Conservation (phyloP, 73 alveolate species). For the Blepharisma japonicum region DNA sequence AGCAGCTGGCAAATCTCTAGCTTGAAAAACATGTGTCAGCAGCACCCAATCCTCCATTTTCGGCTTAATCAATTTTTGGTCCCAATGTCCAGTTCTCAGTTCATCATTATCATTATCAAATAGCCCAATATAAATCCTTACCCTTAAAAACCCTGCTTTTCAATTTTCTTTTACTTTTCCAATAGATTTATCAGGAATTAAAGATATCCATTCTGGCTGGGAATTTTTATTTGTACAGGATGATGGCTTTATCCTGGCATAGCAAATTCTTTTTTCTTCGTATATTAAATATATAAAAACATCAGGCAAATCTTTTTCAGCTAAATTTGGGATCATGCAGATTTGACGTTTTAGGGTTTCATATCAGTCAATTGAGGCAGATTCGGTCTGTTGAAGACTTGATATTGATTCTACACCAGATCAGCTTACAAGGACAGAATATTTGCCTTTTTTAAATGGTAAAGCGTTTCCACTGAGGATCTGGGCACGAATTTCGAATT, state of each 20-base stretch:
- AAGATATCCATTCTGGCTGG: conserved; percentile 33
- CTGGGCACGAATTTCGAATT: conserved; percentile 37
- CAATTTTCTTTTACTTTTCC: conserved; percentile 46
- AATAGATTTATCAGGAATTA: conserved; percentile 34
- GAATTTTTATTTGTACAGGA: conserved; percentile 44
- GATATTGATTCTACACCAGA: conserved; percentile 32
- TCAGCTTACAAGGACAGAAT: neutral
- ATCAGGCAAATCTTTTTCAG: conserved; percentile 34
- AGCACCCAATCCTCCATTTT: conserved; percentile 32
- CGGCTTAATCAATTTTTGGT: conserved; percentile 38
- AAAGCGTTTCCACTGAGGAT: conserved; percentile 15
- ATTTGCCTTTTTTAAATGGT: conserved; percentile 25
- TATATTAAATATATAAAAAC: conserved; percentile 46
- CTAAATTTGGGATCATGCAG: conserved; percentile 27
- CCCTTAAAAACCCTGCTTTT: conserved; percentile 50
- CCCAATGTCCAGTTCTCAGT: conserved; percentile 28
- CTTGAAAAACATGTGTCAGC: conserved; percentile 43
- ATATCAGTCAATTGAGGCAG: conserved; percentile 36
- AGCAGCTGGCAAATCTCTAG: conserved; percentile 62
- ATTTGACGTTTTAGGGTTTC: conserved; percentile 14
- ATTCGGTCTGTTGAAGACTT: conserved; percentile 27
- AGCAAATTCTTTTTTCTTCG: conserved; percentile 42
- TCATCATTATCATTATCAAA: conserved; percentile 34
- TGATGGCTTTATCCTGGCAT: conserved; percentile 16
- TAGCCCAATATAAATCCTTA: conserved; percentile 34